Evolutionary conservation across 805 yeast species (phyloP), one percentile per base, ranked within the genome.

Genomic region (Torulaspora quercuum): DNA sequence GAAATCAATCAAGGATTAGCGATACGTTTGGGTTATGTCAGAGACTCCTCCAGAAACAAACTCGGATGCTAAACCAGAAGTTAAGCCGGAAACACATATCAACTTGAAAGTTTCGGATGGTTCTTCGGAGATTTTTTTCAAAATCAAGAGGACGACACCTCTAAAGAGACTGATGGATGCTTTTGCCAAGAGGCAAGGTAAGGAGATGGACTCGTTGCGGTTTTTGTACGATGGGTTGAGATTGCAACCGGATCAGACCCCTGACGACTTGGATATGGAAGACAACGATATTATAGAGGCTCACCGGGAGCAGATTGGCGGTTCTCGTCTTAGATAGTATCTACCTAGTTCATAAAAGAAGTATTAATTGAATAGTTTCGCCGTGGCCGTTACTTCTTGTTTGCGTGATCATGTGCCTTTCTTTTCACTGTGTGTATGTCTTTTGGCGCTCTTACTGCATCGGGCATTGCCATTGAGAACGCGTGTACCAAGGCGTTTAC

Each of bases 251-350:
- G 89, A 82, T 42, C 87, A 85, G 53, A 92, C 98, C 4, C 97
- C 99, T 5, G 95, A 84, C 25, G 85, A 79, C 46, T 73, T 92
- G 54, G 97, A 87, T 34, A 79, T 92, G 77, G 95, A 85, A 64
- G 96, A 92, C 61, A 90, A 90, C 50, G 98, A 92, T 63, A 84
- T 84, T 49, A 89, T 92, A 49, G 99, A 92, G 65, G 98, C 96
- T 6, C 95, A 88, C 63, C 81, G 92, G 65, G 96, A 89, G 64
- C 99, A 92, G 69, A 81, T 81, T 39, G 85, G 94, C 45, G 87
- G 64, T 23, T 11, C 13, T 12, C 25, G 19, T n/a, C n/a, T n/a
- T n/a, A n/a, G n/a, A n/a, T n/a, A n/a, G n/a, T n/a, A n/a, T n/a
- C n/a, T n/a, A n/a, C n/a, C n/a, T n/a, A n/a, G n/a, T n/a, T n/a